phyloP scores from a whole-genome alignment of 2,329 filamentous ascomycete species.

The Fusarium oligoseptatum region DNA sequence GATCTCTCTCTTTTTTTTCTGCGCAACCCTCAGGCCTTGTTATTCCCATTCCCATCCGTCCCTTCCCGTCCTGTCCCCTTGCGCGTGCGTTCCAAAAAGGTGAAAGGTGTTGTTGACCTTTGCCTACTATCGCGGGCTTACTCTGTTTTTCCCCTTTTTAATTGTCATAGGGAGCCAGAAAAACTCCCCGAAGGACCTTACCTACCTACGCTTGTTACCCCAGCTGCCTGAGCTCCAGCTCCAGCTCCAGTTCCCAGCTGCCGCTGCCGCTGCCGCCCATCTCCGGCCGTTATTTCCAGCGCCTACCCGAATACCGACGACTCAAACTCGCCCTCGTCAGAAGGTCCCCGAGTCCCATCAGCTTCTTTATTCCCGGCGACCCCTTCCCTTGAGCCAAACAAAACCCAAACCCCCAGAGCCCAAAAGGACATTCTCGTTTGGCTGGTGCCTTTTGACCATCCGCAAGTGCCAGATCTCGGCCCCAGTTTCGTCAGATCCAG shows the following conservation, averaged over 20 bases:
- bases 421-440: constrained; percentile 5
- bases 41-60: constrained; percentile 38
- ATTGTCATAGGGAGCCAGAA: not conserved
- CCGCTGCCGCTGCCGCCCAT: constrained; percentile 32
- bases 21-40: constrained; percentile 16
- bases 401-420: constrained; percentile 12
- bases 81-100: not conserved
- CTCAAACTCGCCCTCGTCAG: constrained; percentile 23
- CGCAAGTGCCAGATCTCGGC: constrained; percentile 28
- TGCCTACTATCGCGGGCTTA: not conserved
- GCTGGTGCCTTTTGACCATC: constrained; percentile 13
- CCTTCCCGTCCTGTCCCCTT: not conserved
- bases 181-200: not conserved
- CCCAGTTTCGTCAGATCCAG: constrained; percentile 31
- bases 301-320: constrained; percentile 41
- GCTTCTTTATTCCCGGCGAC: constrained; percentile 28
- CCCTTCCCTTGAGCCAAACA: constrained; percentile 21
- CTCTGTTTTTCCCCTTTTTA: not conserved
- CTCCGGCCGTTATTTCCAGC: constrained; percentile 50
- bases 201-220: not conserved
- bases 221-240: not conserved
- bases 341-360: constrained; percentile 4
- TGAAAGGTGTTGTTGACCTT: constrained; percentile 13
- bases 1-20: constrained; percentile 25
- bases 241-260: constrained; percentile 14